These are phyloP conservation scores for Spizellomyces sp. DNA, from an alignment of 192 early-diverging fungal genomes.

Conservation along the genomic window DNA sequence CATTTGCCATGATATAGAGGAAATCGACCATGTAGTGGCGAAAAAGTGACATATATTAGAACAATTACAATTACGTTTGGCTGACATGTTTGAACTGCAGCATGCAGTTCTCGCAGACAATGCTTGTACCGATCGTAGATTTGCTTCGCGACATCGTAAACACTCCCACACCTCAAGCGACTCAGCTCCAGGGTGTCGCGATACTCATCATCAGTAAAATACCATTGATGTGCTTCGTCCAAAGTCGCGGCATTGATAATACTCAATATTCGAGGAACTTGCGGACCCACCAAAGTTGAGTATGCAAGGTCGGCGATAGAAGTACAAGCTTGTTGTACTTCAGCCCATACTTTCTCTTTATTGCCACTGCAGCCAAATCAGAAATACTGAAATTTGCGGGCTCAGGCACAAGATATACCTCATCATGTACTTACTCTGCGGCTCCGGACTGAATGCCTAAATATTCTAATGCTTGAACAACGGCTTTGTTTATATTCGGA, in stretches of 20 bases:
- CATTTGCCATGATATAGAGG: too few relatives aligned
- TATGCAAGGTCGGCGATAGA: conserved; percentile 5
- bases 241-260: conserved; percentile 5
- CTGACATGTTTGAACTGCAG: conserved; percentile 1
- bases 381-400: neutral
- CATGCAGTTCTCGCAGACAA: conserved; percentile 1
- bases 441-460: conserved; percentile 5
- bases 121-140: conserved; percentile 3
- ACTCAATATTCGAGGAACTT: conserved; percentile 2
- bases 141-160: conserved; percentile 3
- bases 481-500: conserved; percentile 5
- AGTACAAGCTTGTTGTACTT: conserved; percentile 3
- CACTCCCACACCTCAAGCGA: conserved; percentile 2
- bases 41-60: too few relatives aligned
- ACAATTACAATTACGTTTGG: too few relatives aligned
- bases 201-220: conserved; percentile 4
- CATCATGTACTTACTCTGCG: conserved; percentile 4
- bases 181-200: conserved; percentile 2
- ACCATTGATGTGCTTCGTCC: conserved; percentile 5
- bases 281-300: conserved; percentile 5
- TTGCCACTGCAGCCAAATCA: conserved; percentile 1
- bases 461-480: conserved; percentile 4
- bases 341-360: conserved; percentile 5
- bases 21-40: too few relatives aligned
- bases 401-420: conserved; percentile 1